These are phyloP conservation scores for Ceratocystis ficicola DNA, from an alignment of 2,329 filamentous ascomycete genomes.

Conservation along the genomic window DNA sequence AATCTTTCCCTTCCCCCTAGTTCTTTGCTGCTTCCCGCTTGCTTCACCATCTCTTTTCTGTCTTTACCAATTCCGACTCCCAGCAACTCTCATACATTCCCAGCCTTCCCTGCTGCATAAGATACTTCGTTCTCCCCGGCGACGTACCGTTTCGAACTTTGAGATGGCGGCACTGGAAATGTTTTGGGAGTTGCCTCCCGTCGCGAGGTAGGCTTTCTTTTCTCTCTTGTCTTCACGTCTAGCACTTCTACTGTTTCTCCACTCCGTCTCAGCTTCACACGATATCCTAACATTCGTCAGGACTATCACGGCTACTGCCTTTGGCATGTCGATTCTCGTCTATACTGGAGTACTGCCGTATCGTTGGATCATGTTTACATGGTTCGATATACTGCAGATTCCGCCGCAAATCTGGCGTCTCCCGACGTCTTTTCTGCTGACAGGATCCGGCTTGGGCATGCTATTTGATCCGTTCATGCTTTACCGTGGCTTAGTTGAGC, in stretches of 20 bases:
- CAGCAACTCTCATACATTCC: slow-evolving; percentile 15
- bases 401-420: slow-evolving; percentile 36
- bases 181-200: slow-evolving; percentile 33
- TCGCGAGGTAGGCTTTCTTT: slow-evolving; percentile 32
- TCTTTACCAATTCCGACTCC: slow-evolving; percentile 20
- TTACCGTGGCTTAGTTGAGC: slow-evolving; percentile 62
- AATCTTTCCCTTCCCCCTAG: neutral
- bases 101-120: neutral
- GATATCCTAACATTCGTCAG: slow-evolving; percentile 33
- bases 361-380: slow-evolving; percentile 42
- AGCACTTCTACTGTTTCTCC: neutral
- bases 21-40: slow-evolving; percentile 18
- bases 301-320: slow-evolving; percentile 51
- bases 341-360: slow-evolving; percentile 43
- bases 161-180: slow-evolving; percentile 25
- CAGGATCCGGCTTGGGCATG: slow-evolving; percentile 35
- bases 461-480: slow-evolving; percentile 64
- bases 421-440: slow-evolving; percentile 34
- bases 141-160: slow-evolving; percentile 21
- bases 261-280: slow-evolving; percentile 24
- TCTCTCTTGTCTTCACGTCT: neutral
- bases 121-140: slow-evolving; percentile 8
- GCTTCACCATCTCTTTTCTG: slow-evolving; percentile 23
- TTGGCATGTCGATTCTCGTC: slow-evolving; percentile 48
- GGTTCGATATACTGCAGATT: slow-evolving; percentile 40